Base-by-base conservation (phyloP, 164 flowering plant species). In the Umbilicus rupestris region DNA sequence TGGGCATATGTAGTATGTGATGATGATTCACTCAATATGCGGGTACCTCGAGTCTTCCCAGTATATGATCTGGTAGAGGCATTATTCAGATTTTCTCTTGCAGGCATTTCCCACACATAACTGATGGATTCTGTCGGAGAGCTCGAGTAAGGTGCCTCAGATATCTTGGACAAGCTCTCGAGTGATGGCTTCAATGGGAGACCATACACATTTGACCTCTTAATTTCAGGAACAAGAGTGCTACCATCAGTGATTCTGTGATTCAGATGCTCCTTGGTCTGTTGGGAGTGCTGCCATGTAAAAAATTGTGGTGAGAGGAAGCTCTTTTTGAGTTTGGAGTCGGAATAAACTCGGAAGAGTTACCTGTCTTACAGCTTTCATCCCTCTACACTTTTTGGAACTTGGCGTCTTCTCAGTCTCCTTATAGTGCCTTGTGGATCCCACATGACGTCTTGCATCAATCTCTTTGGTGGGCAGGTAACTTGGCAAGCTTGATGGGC, bases 381-480 rank as follows among this genome's bases (percentile, higher is more conserved):
- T 31, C 20, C 20, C 9, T 31, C 41, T 37, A 2, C 10, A 62
- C 24, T 62, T 62, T 15, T 30, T 59, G 37, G 65, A 57, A 50
- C 17, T 0, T 9, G 19, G 55, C 3, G 55, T n/a, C 55, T 49
- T 20, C 55, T 49, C 39, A 58, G 20, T 22, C 29, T 64, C 44
- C 19, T 72, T 37, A 65, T 57, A 72, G 67, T 17, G 78, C 87
- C 85, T 79, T n/a, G 72, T 73, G 58, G 74, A 72, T 19, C 89
- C 89, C n/a, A 88, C 97, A 3, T 87, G 85, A 59, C 52, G 66
- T 75, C 87, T 94, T 3, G 92, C 91, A 81, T 89, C 97, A 46
- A 90, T 86, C 75, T 94, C 98, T 69, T 91, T 94, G 78, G 75
- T 87, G 19, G 97, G 96, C 31, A 90, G 84, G 76, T 90, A 94